phyloP scores from a whole-genome alignment of 768 basidiomycete species.

The Amanita jacksonii region DNA sequence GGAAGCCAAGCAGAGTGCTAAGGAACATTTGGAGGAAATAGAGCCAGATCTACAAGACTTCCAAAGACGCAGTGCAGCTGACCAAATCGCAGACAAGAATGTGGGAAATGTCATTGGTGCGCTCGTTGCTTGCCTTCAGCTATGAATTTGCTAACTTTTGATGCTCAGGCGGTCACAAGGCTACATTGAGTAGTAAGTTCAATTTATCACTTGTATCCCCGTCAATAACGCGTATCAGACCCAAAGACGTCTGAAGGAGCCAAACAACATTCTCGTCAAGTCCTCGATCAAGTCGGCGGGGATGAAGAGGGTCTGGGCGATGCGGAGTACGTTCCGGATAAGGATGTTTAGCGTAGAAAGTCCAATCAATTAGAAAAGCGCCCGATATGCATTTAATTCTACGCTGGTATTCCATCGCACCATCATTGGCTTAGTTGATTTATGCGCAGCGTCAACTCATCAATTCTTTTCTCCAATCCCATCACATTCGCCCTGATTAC shows the following conservation, averaged over 20 bases:
- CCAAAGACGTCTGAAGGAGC: constrained; percentile 12
- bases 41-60: constrained; percentile 9
- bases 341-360: background rate
- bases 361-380: too few species aligned
- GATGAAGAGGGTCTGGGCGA: background rate
- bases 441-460: constrained; percentile 29
- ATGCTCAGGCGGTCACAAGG: constrained; percentile 22
- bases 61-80: background rate
- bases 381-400: too few species aligned
- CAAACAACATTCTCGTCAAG: constrained; percentile 11
- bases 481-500: constrained; percentile 68
- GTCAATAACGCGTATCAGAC: too few species aligned
- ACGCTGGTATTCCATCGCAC: too few species aligned
- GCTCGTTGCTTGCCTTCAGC: background rate
- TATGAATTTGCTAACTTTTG: constrained; percentile 1
- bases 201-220: too few species aligned
- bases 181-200: constrained; percentile 19
- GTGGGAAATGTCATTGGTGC: constrained; percentile 2
- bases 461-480: constrained; percentile 50
- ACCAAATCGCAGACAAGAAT: background rate
- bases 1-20: constrained; percentile 42
- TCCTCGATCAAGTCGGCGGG: constrained; percentile 5
- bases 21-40: constrained; percentile 30
- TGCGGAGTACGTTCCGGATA: constrained; percentile 1
- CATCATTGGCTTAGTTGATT: constrained; percentile 25